phyloP scores from a whole-genome alignment of 768 basidiomycete genomes.

The Coprinellus aureogranulatus region DNA sequence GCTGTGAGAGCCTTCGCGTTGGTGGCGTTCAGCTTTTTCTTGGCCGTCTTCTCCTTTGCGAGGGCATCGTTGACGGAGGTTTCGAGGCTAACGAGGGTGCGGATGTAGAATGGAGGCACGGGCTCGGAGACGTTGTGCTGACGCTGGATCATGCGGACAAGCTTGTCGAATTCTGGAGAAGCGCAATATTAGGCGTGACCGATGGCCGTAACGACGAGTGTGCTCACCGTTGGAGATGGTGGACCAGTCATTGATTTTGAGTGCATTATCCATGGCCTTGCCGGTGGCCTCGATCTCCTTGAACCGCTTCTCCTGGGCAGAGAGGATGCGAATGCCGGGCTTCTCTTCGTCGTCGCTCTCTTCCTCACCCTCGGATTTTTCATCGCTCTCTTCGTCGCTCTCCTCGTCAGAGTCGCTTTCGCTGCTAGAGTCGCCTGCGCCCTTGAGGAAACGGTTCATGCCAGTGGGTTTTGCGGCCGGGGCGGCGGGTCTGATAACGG shows the following conservation, averaged over 20 bases:
- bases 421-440: conserved; percentile 59
- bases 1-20: conserved; percentile 93
- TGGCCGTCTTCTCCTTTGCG: conserved; percentile 85
- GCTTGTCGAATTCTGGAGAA: conserved; percentile 94
- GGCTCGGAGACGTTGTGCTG: conserved; percentile 84
- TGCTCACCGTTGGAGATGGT: conserved; percentile 79
- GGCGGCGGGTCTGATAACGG: conserved; percentile 43
- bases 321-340: conserved; percentile 72
- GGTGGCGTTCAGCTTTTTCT: conserved; percentile 94
- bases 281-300: conserved; percentile 95
- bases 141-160: conserved; percentile 83
- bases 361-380: conserved; percentile 37
- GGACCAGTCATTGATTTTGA: conserved; percentile 97
- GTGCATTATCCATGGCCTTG: conserved; percentile 88
- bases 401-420: conserved; percentile 57
- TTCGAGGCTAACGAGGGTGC: conserved; percentile 73
- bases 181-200: conserved; percentile 6
- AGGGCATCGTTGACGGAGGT: conserved; percentile 67
- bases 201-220: conserved; percentile 1
- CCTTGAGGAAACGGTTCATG: conserved; percentile 79
- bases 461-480: conserved; percentile 47
- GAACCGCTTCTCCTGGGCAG: conserved; percentile 87
- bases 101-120: conserved; percentile 82
- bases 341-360: conserved; percentile 69
- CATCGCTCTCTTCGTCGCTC: conserved; percentile 50